Evolutionary conservation across 1,284 basidiomycete species (phyloP), one percentile per base, ranked within the genome.

Genomic region (Leccinum huronense): DNA sequence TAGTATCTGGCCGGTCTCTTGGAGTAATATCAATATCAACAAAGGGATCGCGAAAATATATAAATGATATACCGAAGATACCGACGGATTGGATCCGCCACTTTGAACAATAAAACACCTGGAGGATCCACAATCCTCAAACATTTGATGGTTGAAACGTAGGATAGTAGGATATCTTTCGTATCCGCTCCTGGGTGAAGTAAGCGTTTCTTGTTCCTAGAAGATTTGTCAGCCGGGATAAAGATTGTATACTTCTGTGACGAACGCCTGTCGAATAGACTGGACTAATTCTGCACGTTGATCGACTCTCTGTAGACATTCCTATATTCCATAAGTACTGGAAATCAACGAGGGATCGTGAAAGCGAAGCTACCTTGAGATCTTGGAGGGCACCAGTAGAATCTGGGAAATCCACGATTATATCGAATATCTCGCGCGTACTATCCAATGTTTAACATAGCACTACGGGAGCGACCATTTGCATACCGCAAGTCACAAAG

Each of bases 161-260:
- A 99, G 82, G 94, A 91, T 2, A 87, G 82, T 23, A 99, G 82
- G 66, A 99, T 96, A 68, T 94, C 87, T 70, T 92, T 92, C 0
- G 97, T 99, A 68, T 96, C 95, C 2, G 95, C 95, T 9, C 96
- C 97, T 0, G 97, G 97, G 74, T 99, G 97, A 13, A 99, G 86
- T 0, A 99, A 83, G 3, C 97, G 91, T 72, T 89, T 91, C 60
- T 86, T 84, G 70, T 94, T 94, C 31, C 94, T 95, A 69, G 3
- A 64, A 14, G 59, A 59, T 30, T 9, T 48, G 53, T 68, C 53
- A 65, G 58, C 58, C 19, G 63, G 19, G 27, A 55, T 54, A 38
- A 63, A 55, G 56, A 55, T 30, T 55, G n/a, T 11, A 57, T 57
- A 23, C 38, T 2, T 5, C 7, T 34, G 48, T 55, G 23, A 74